Evolutionary conservation across 2,329 filamentous ascomycete species (phyloP), one percentile per base, ranked within the genome.

Genomic region (Ophiobolus disseminans): DNA sequence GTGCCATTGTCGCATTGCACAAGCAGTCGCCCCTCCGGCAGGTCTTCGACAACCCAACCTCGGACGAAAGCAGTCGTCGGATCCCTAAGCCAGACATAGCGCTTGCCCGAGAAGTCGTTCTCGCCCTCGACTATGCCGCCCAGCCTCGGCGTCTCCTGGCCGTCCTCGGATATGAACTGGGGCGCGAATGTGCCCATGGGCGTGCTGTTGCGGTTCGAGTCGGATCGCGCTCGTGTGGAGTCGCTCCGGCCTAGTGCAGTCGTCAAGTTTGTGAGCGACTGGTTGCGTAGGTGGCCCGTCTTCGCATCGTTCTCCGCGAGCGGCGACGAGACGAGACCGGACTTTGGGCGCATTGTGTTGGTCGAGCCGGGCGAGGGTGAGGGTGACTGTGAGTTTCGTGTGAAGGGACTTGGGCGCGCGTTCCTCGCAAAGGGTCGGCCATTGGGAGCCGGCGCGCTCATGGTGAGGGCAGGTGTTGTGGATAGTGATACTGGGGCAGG

Each of bases 31-130:
- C 86, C 85, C 39, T 78, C 83, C 2, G 79, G 83, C 41, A 88
- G 76, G 58, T 97, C 92, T 66, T 96, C 88, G 17, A 97, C 83
- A 10, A 99, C 86, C 85, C 91, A 93, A 3, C 93, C 95, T 62
- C 91, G 90, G 44, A 97, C 86, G 72, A 99, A 99, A 1, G 94
- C 94, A 45, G 83, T 82, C 65, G 92, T 84, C 1, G 90, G 81
- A 75, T 99, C 92, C 73, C 88, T 90, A 69, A 99, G 80, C 95
- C 94, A 99, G 57, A 99, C 92, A 79, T 97, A 99, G 78, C 94
- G 86, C 78, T 95, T 97, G 48, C 94, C 95, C 0, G 94, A 99
- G 73, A 99, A 97, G 80, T 99, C 94, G 72, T 97, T 97, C 69
- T 97, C 93, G 55, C 94, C 94, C 75, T 99, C 95, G 14, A 65